Conservation (phyloP, 352 stramenopile genomes). For the Globisporangium apiculatum region DNA sequence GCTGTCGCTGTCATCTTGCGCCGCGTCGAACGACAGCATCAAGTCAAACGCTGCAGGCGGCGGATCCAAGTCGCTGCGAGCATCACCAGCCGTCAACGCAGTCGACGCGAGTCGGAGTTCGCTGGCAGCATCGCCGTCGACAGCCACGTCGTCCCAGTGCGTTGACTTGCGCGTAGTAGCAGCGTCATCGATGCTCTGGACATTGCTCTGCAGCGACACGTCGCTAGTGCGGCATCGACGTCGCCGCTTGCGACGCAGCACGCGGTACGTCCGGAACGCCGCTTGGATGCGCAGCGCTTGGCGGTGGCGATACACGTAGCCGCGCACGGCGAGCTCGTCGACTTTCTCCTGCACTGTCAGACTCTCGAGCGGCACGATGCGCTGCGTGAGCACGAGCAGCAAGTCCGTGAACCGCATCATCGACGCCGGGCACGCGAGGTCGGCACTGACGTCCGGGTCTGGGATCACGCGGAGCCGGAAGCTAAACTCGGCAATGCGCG, state of each 20-base stretch:
- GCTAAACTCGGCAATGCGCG: conserved; percentile 54
- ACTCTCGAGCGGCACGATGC: conserved; percentile 59
- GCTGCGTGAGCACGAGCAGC: conserved; percentile 57
- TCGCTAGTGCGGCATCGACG: not conserved
- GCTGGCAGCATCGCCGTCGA: not conserved
- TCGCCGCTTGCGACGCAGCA: conserved; percentile 15
- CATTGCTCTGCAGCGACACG: not conserved
- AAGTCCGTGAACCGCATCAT: conserved; percentile 79
- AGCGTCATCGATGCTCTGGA: not conserved
- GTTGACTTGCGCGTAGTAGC: too few species aligned
- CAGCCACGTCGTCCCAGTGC: not conserved
- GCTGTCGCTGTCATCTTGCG: not conserved
- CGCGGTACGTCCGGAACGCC: conserved; percentile 53
- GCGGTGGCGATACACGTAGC: conserved; percentile 59
- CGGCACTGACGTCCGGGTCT: conserved; percentile 36
- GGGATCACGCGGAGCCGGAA: conserved; percentile 56
- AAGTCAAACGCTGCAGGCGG: not conserved
- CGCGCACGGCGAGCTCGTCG: conserved; percentile 63
- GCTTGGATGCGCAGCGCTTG: conserved; percentile 58
- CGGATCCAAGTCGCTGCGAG: not conserved
- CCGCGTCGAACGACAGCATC: not conserved
- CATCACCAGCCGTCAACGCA: not conserved
- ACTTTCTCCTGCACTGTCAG: conserved; percentile 81
- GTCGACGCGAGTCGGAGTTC: not conserved
- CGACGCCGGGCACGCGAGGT: conserved; percentile 36